Evolutionary conservation across 768 basidiomycete genomes (phyloP).

Genomic region (Tylopilus subfusipes): DNA sequence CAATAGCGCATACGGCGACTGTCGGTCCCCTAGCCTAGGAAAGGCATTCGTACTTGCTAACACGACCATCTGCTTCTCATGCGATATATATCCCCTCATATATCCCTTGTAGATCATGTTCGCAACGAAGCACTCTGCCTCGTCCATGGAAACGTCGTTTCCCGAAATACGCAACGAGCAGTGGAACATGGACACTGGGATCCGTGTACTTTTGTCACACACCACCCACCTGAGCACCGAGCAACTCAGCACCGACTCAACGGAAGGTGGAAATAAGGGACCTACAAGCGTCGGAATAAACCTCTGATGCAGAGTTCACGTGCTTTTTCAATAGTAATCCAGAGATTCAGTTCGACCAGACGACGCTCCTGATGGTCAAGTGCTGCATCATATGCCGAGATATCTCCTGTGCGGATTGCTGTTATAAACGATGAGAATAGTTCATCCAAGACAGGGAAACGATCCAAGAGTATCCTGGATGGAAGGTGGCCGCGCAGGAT

Average conservation of each 20-base stretch:
- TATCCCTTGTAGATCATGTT: conserved; percentile 94
- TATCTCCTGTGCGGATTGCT: conserved; percentile 75
- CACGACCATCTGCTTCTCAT: conserved; percentile 93
- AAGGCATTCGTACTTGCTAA: conserved; percentile 78
- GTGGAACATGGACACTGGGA: conserved; percentile 80
- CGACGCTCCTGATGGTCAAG: conserved; percentile 67
- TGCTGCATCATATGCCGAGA: conserved; percentile 76
- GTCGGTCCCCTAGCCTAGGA: conserved; percentile 65
- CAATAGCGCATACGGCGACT: conserved; percentile 44
- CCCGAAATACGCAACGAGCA: conserved; percentile 70
- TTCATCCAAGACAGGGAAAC: conserved; percentile 68
- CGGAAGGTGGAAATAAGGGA: conserved; percentile 10
- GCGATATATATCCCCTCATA: conserved; percentile 94
- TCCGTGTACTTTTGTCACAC: conserved; percentile 65
- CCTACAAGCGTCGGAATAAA: conserved; percentile 75
- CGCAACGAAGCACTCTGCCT: conserved; percentile 90
- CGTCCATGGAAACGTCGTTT: conserved; percentile 65
- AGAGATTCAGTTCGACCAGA: conserved; percentile 83
- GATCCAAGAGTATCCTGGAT: conserved; percentile 60
- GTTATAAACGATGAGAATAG: conserved; percentile 78
- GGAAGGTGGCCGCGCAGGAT: conserved; percentile 88
- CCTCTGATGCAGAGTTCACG: conserved; percentile 83
- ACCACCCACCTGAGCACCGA: conserved; percentile 67
- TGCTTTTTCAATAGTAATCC: conserved; percentile 83
- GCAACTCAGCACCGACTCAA: conserved; percentile 1